phyloP scores from a whole-genome alignment of 139 green algal species.

The Chlorella vulgaris region DNA sequence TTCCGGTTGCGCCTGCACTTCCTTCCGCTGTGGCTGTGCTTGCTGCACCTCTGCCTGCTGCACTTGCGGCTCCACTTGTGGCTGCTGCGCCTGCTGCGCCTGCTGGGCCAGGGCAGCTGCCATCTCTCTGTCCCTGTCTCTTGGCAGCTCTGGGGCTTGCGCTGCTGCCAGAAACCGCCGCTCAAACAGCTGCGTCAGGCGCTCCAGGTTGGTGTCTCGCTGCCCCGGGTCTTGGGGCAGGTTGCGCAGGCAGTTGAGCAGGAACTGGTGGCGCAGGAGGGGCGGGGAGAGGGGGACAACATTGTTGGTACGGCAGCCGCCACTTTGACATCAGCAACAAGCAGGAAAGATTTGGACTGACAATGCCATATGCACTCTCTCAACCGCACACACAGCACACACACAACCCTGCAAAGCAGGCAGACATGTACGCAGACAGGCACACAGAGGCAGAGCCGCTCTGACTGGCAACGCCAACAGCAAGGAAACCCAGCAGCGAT shows the following conservation, averaged over 20 bases:
- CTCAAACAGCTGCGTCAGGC: constrained; percentile 18
- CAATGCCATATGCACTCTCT: too few species aligned
- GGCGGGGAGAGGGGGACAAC: neutral
- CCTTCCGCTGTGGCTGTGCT: neutral
- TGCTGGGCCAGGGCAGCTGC: too few species aligned
- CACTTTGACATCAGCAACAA: too few species aligned
- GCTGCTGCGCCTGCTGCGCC: neutral
- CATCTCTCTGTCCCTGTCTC: too few species aligned
- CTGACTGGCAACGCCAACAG: too few species aligned
- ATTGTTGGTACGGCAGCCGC: too few species aligned
- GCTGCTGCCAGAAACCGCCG: neutral
- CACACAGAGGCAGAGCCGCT: too few species aligned
- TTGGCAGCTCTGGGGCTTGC: neutral
- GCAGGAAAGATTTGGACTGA: too few species aligned
- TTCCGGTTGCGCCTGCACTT: neutral
- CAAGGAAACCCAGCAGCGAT: neutral
- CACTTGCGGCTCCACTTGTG: neutral
- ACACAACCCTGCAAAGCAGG: too few species aligned
- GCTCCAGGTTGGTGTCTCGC: constrained; percentile 15
- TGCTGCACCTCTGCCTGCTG: neutral
- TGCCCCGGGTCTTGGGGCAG: constrained; percentile 9
- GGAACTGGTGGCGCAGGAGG: neutral
- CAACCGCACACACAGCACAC: too few species aligned
- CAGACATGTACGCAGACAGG: too few species aligned
- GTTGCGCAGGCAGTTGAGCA: constrained; percentile 31